Percentiles rank a stretch among this genome's conserved stretches.
phyloP scores from a whole-genome alignment of 1,284 basidiomycete species.

The Sphaerobolus stellatus region DNA sequence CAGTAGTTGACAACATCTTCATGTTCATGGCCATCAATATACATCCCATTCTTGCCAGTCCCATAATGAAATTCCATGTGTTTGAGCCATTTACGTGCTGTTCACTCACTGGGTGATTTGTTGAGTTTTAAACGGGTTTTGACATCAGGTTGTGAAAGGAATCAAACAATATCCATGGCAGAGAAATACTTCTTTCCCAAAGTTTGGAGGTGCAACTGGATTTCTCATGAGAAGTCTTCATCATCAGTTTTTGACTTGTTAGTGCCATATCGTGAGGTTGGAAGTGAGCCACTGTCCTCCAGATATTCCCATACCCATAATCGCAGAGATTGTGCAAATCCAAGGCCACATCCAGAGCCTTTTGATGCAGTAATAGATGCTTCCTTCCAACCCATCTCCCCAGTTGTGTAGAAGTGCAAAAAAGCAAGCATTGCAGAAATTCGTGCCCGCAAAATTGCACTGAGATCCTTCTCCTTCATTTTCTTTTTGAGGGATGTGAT shows the following conservation, averaged over 20 bases:
- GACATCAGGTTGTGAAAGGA: background rate
- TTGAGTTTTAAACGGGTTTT: background rate
- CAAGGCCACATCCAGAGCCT: background rate
- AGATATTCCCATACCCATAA: background rate
- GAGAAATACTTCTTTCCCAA: background rate
- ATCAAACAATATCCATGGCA: background rate
- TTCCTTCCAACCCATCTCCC: too few species aligned
- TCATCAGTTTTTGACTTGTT: slow-evolving; percentile 11
- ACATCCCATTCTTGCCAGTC: slow-evolving; percentile 28
- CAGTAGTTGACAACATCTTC: slow-evolving; percentile 34
- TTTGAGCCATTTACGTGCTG: slow-evolving; percentile 31
- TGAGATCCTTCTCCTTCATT: too few species aligned
- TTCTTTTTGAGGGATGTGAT: too few species aligned
- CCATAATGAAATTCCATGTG: slow-evolving; percentile 28
- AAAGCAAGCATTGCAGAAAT: too few species aligned
- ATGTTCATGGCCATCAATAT: slow-evolving; percentile 34
- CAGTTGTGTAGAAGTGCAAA: too few species aligned
- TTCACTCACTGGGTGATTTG: slow-evolving; percentile 7
- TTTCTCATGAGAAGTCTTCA: slow-evolving; percentile 20
- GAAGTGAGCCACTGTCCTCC: background rate
- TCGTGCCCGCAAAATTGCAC: too few species aligned
- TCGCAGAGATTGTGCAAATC: background rate
- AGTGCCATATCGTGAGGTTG: background rate
- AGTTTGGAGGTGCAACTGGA: slow-evolving; percentile 17
- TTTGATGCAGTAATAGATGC: too few species aligned